These are phyloP conservation scores for Gaertneriomyces sp. DNA, from an alignment of 192 early-diverging fungal species.

Conservation along the genomic window DNA sequence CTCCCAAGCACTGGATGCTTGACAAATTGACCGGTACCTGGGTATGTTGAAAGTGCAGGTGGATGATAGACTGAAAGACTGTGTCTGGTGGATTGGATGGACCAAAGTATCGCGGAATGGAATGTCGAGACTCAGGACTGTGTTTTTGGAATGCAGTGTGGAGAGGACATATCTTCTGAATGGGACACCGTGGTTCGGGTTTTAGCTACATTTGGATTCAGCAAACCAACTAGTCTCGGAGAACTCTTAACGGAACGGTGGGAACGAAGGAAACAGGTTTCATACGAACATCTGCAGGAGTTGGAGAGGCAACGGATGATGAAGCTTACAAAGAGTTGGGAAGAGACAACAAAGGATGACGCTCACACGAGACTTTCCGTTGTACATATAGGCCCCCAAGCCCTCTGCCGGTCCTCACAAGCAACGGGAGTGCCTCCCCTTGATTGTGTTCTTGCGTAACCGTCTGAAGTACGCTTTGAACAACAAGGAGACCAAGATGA, in stretches of 20 bases:
- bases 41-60: conserved; percentile 37
- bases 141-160: too few species aligned
- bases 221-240: not conserved
- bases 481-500: conserved; percentile 91
- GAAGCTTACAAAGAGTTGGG: not conserved
- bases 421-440: conserved; percentile 97
- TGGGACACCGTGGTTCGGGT: too few species aligned
- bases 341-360: not conserved
- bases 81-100: too few species aligned
- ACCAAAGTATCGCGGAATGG: too few species aligned
- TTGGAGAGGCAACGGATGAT: not conserved
- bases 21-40: conserved; percentile 99
- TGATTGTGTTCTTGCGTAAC: conserved; percentile 98
- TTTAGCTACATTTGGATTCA: too few species aligned
- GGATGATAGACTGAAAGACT: too few species aligned
- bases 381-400: conserved; percentile 68
- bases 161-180: too few species aligned
- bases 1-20: conserved; percentile 99
- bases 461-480: conserved; percentile 99
- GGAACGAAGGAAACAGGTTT: not conserved
- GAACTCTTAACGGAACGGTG: not conserved
- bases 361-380: not conserved
- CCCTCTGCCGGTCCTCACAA: conserved; percentile 99
- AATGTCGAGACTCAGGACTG: too few species aligned
- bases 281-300: not conserved